Evolutionary conservation across 2,329 filamentous ascomycete species (phyloP).

Genomic region (Fusarium secorum): DNA sequence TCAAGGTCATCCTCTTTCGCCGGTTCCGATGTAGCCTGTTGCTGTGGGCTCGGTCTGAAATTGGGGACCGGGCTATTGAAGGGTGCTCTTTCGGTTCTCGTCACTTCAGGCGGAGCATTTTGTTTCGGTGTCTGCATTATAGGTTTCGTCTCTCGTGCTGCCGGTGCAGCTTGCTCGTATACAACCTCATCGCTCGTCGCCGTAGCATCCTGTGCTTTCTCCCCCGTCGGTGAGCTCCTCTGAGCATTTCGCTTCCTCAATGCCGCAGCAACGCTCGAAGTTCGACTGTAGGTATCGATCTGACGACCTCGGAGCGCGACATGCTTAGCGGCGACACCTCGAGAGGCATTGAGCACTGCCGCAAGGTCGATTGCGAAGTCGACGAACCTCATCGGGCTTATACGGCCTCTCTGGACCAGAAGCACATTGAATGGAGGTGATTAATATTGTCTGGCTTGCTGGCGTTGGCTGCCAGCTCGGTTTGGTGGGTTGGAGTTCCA

Average conservation of each 20-base stretch:
- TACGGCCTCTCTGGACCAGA: conserved; percentile 34
- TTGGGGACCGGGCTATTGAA: conserved; percentile 17
- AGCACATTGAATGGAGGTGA: conserved; percentile 34
- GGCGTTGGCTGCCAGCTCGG: conserved; percentile 31
- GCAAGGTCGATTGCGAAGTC: conserved; percentile 74
- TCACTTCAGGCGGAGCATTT: conserved; percentile 5
- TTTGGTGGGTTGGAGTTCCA: conserved; percentile 16
- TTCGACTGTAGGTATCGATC: conserved; percentile 58
- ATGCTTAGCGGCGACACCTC: conserved; percentile 71
- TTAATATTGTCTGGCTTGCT: conserved; percentile 17
- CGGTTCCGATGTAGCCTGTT: conserved; percentile 3
- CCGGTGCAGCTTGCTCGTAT: conserved; percentile 19
- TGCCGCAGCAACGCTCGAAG: conserved; percentile 53
- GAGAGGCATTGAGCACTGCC: conserved; percentile 73
- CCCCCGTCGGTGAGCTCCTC: background rate
- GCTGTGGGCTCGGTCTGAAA: conserved; percentile 10
- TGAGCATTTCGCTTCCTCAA: conserved; percentile 42
- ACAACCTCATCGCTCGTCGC: conserved; percentile 5
- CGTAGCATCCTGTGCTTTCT: background rate
- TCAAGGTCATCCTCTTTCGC: conserved; percentile 43
- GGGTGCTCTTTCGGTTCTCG: background rate
- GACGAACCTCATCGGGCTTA: conserved; percentile 64
- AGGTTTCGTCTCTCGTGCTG: conserved; percentile 9
- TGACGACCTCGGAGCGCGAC: conserved; percentile 64
- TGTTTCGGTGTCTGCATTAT: conserved; percentile 11